phyloP scores from a whole-genome alignment of 139 green algal species.

The Chlorella ohadii region DNA sequence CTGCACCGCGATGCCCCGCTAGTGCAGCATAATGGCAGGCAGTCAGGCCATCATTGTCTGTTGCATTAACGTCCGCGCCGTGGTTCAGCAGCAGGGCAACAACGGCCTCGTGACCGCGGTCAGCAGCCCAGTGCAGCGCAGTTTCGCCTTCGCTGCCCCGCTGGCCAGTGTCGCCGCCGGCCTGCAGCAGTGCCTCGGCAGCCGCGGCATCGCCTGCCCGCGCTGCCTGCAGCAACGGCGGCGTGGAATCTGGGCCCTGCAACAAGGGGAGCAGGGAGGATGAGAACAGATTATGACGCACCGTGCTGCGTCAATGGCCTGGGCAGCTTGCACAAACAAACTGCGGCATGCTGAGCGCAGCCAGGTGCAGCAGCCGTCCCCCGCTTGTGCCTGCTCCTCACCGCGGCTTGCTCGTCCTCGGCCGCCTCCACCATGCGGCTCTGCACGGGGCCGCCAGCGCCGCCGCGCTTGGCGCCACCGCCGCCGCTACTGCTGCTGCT shows the following conservation, averaged over 20 bases:
- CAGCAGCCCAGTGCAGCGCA: conserved; percentile 46
- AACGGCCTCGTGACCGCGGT: conserved; percentile 30
- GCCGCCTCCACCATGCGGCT: conserved; percentile 28
- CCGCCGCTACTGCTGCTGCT: neutral
- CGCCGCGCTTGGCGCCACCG: neutral
- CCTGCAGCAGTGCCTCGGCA: conserved; percentile 16
- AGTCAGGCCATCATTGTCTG: conserved; percentile 62
- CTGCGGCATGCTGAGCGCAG: neutral
- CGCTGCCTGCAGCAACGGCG: conserved; percentile 23
- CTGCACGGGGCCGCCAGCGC: conserved; percentile 41
- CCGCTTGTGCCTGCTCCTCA: neutral
- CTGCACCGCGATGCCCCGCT: conserved; percentile 40
- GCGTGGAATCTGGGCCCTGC: neutral
- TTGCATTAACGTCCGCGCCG: conserved; percentile 43
- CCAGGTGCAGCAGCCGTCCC: neutral
- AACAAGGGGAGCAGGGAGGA: neutral
- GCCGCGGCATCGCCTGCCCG: conserved; percentile 30
- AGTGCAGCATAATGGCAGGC: conserved; percentile 67
- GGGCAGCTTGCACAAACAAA: neutral
- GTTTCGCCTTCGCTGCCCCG: conserved; percentile 35
- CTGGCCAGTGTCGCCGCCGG: conserved; percentile 17
- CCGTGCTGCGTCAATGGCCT: too few relatives aligned
- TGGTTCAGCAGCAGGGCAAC: neutral
- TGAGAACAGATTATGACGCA: neutral
- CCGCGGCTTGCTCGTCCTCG: conserved; percentile 15